Conservation (phyloP, 208 protist species). For the Leptomonas pyrrhocoris region DNA sequence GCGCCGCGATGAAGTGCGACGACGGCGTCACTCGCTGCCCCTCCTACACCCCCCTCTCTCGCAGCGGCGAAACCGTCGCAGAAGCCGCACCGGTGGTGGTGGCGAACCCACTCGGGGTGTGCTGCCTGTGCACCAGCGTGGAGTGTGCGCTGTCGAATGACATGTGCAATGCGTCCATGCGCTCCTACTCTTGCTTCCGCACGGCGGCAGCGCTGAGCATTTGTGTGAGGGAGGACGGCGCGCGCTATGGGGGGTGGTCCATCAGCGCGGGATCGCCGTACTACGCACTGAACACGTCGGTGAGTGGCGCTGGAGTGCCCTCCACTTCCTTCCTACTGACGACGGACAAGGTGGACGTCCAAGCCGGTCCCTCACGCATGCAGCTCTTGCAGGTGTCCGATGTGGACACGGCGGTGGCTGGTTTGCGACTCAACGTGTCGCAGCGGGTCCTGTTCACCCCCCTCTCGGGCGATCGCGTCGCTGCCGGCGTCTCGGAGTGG, state of each 20-base stretch:
- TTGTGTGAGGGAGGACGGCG: slow-evolving; percentile 21
- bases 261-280: slow-evolving; percentile 20
- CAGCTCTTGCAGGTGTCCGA: slow-evolving; percentile 15
- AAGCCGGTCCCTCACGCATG: slow-evolving; percentile 12
- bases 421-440: slow-evolving; percentile 21
- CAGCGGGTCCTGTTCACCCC: slow-evolving; percentile 56
- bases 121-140: slow-evolving; percentile 51
- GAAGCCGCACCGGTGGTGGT: slow-evolving; percentile 16
- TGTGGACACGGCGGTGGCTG: background rate
- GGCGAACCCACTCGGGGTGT: slow-evolving; percentile 50
- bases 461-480: slow-evolving; percentile 5
- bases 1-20: slow-evolving; percentile 27
- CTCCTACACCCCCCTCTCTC: slow-evolving; percentile 21
- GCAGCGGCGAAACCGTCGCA: background rate
- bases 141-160: slow-evolving; percentile 23
- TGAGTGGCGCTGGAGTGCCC: slow-evolving; percentile 25
- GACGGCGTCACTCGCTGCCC: slow-evolving; percentile 41
- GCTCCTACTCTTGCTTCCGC: slow-evolving; percentile 46
- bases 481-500: slow-evolving; percentile 52
- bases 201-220: slow-evolving; percentile 18
- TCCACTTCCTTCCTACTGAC: slow-evolving; percentile 28
- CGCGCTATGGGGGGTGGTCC: slow-evolving; percentile 48
- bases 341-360: slow-evolving; percentile 9
- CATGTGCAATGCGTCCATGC: slow-evolving; percentile 27
- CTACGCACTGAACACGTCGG: slow-evolving; percentile 42